Base-by-base conservation (phyloP, 139 green algal species). In the Auxenochlorella pyrenoidosa region DNA sequence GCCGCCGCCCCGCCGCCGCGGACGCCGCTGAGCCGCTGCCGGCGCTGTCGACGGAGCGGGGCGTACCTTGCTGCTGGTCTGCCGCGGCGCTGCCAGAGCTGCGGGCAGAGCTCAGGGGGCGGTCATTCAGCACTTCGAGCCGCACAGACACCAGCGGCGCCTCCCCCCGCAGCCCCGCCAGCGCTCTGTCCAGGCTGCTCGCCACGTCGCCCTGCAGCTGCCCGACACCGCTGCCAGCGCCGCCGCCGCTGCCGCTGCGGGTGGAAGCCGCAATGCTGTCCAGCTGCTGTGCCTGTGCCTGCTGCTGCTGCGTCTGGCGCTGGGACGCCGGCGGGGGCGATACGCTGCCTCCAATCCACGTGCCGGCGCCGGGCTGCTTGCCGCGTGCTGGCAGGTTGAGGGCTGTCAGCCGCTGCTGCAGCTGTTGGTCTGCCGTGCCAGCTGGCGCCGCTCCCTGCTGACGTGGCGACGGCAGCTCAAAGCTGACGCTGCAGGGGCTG, bases 91-190 rank as follows among this genome's bases (percentile, higher is more conserved):
- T 82, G 83, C 26, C 26, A 0, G 43, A 5, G 83, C 71, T 75
- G 71, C 72, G 73, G 41, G 47, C 68, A 72, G 40, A 72, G 71
- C 60, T 85, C 30, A 77, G n/a, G 19, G 89, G 54, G 1, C 22
- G 54, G 43, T 94, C 86, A 24, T 91, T 80, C 2, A 92, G 19
- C 18, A 96, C 89, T 32, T 92, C 78, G 26, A 96, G 78, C 5
- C 59, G 63, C 36, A 98, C 79, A 18, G 79, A 73, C 19, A 97
- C 93, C 41, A 95, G 79, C 0, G 95, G 94, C 0, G 87, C 91
- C 40, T 94, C 90, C 0, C 95, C 96, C 22, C 92, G 82, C 70
- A 97, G 87, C 12, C 89, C 93, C 3, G 90, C 94, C 80, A 95
- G 68, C 8, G 93, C 93, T 12, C 79, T 65, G 36, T 93, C 87